Base-by-base conservation (phyloP, 805 yeast genomes). In the Danielia reshetovae region DNA sequence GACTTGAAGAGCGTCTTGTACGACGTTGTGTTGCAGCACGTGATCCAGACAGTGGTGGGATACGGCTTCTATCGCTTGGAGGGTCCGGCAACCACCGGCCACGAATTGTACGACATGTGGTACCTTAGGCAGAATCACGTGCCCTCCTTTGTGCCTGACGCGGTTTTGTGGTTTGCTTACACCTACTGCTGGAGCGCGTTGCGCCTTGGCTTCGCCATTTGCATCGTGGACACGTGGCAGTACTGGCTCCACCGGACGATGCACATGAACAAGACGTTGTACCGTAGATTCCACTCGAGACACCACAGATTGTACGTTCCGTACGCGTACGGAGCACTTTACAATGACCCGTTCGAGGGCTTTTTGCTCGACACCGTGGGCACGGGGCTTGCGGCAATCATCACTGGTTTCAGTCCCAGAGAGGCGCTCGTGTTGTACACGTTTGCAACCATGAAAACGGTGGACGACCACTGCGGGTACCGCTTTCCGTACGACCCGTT, bases 391-490 rank as follows among this genome's bases (percentile, higher is more conserved):
- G 90, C 96, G 2, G 72, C 79, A 39, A 45, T 85, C 24, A 43
- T 76, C 6, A 73, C 84, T 1, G 68, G 72, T 2, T 66, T 93
- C 43, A 65, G 84, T 3, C 84, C 87, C 30, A 77, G 96, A 38
- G 97, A 93, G 62, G 67, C 81, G 33, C 65, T 84, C 15, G 46
- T 83, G 9, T 65, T 93, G 36, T 93, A 71, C 62, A 79, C 90
- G 2, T 86, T 93, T 57, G 85, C 96, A 11, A 93, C 98, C 2
- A 61, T 93, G 75, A 93, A 93, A 61, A 93, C 98, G 1, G 96
- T 93, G 32, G 97, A 93, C 58, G 98, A 93, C 59, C 98, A 93
- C 62, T 93, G 97, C 60, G 98, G 98, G n/a, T 93, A 90, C 60
- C 79, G 89, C 18, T 68, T 93, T 36, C 97, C 97, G 11, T 84